Evolutionary conservation across 345 rosid species (phyloP), one percentile per base, ranked within the genome.

Genomic region (Pugionium dolabratum): DNA sequence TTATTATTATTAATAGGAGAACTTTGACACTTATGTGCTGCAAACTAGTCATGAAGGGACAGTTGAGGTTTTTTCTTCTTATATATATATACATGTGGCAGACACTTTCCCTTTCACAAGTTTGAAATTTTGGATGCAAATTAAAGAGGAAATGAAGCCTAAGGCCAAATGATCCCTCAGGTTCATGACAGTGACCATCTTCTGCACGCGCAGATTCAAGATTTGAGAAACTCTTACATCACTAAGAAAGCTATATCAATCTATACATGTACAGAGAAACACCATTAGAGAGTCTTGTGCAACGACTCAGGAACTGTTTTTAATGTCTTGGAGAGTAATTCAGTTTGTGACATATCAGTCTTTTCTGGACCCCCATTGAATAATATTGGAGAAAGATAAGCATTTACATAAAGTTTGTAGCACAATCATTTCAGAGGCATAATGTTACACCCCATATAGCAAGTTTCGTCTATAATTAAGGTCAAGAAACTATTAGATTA

Each of bases 381-480:
- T 31, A 32, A 50, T 58, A 42, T 26, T 18, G 31, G 27, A 51
- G 66, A 59, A 59, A 41, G 59, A 67, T 62, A 34, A 56, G 77
- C 59, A 67, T 48, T 60, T 59, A 26, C 59, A 54, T 41, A 67
- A 74, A 74, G 69, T 67, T 50, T 54, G 36, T 62, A 67, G 34
- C 77, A 74, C 54, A 61, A 74, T 74, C 77, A 74, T 74, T 53
- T 48, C 41, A 61, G 9, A 59, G 64, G 59, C 53, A 67, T 67
- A 54, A 73, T 73, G 67, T 43, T 52, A 73, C 67, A 66, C 76
- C 72, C 71, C 72, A 66, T 64, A 32, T 48, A 50, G 42, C 32
- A 11, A 29, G 25, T 50, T 66, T 58, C 64, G 18, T 65, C 10
- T 42, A 64, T 50, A 57, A 58, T 65, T 58, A 50, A 43, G 71